A percentile compares a stretch with the other conserved stretches of the same genome.
Evolutionary conservation across 2,329 filamentous ascomycete genomes (phyloP).

Genomic region (Fusarium palustre): DNA sequence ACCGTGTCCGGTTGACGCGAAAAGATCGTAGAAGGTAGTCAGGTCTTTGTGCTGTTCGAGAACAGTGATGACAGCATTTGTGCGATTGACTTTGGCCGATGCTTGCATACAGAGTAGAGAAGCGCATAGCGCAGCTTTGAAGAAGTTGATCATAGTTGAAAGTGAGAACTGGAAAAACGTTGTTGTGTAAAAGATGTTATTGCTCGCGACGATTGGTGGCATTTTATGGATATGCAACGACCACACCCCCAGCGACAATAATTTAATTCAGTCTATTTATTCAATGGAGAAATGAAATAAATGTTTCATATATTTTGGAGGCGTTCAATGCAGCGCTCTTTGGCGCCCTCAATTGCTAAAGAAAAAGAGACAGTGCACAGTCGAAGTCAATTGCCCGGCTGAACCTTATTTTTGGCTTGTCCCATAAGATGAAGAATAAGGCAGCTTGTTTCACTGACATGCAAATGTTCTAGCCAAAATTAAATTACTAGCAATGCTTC

Average conservation of each 20-base stretch:
- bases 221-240: no score
- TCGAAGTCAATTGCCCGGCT: rapidly evolving
- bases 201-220: background rate
- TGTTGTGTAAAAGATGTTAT: background rate
- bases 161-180: background rate
- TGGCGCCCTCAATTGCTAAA: background rate
- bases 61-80: background rate
- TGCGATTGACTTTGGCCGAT: background rate
- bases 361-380: background rate
- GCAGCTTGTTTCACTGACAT: no score
- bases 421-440: no score
- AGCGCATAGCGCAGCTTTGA: background rate
- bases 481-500: no score
- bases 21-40: background rate
- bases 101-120: background rate
- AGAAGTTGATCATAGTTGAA: background rate
- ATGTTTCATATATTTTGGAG: background rate
- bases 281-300: background rate
- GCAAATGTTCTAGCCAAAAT: no score
- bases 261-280: background rate
- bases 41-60: background rate
- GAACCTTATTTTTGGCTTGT: background rate
- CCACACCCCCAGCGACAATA: no score
- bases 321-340: background rate
- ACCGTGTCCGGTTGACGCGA: background rate